phyloP scores from a whole-genome alignment of 225 moss, liverwort and hornwort genomes.

The Sphagnum contortum region DNA sequence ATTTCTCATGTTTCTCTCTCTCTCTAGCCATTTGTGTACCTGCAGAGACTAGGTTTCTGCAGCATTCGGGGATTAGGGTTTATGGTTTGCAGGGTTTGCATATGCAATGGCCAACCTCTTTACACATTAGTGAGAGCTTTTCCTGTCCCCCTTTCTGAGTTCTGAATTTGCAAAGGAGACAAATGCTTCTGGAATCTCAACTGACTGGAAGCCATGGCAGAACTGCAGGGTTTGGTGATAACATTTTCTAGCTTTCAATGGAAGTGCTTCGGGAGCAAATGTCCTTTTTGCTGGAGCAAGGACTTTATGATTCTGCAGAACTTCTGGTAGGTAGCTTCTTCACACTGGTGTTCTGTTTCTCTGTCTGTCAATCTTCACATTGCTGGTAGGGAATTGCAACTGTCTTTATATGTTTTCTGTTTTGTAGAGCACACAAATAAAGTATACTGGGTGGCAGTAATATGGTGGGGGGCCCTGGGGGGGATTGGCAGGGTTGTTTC shows the following conservation, averaged over 20 bases:
- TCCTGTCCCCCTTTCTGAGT: no score
- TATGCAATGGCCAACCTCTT: no score
- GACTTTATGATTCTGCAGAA: conserved; percentile 85
- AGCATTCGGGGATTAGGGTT: no score
- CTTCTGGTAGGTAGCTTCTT: conserved; percentile 37
- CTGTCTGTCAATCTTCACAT: background rate
- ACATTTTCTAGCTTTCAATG: conserved; percentile 9
- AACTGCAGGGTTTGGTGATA: no score
- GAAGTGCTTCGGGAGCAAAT: conserved; percentile 87
- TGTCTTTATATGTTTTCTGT: background rate
- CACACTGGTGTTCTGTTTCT: conserved; percentile 1
- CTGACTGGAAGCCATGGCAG: no score
- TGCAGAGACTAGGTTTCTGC: no score
- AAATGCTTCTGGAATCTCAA: no score
- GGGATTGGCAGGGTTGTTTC: conserved; percentile 57
- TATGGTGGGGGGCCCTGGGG: background rate
- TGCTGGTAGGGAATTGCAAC: background rate
- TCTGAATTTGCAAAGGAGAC: no score
- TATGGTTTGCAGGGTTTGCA: no score
- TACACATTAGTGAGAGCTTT: no score
- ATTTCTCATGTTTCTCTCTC: no score
- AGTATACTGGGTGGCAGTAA: background rate
- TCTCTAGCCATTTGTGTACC: no score
- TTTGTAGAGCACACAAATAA: background rate
- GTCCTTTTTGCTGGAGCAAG: conserved; percentile 65